Base-by-base conservation (phyloP, 768 basidiomycete species). In the Cystofilobasidium bisporidii region DNA sequence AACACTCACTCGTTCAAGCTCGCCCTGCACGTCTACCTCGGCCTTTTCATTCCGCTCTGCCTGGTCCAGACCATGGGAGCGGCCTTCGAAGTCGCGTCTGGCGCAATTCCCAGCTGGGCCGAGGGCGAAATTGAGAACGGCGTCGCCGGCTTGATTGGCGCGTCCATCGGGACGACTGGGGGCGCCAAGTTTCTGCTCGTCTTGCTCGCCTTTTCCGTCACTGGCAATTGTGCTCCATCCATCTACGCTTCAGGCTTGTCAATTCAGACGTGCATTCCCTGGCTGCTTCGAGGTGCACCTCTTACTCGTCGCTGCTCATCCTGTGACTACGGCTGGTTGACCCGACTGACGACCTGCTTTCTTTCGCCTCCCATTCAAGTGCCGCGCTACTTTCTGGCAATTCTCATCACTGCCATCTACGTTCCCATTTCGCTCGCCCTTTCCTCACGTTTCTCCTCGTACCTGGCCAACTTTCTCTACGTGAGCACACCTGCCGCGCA, bases 211-310 rank as follows among this genome's bases (percentile, higher is more conserved):
- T 77, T 92, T 32, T 85, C 84, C 65, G 84, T 89, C 17, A 84
- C 85, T 2, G 87, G 83, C 4, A 92, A 91, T 77, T 86, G 88
- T 55, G 87, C 89, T 0, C 83, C 86, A 3, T 87, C 88, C 10
- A 85, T 91, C 70, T 96, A 96, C 76, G 47, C 56, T 4, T 43
- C 50, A 2, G 67, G 61, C 3, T 22, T 69, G 36, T 55, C 48
- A 38, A n/a, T 63, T 3, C 67, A 63, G 26, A 61, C 48, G 32
- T 40, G 41, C 56, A 61, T 63, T 26, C 61, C 67, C 26, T 63
- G 67, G 62, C 38, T 88, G 86, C 53, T 82, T 87, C 66, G 83
- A 85, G 70, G 81, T 91, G 67, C 86, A 84, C 86, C 1, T 80
- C 86, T 71, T 74, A 87, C 8, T 87, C 88, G 0, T 79, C 78